phyloP scores from a whole-genome alignment of 805 yeast genomes.

The Candida xyloterini region DNA sequence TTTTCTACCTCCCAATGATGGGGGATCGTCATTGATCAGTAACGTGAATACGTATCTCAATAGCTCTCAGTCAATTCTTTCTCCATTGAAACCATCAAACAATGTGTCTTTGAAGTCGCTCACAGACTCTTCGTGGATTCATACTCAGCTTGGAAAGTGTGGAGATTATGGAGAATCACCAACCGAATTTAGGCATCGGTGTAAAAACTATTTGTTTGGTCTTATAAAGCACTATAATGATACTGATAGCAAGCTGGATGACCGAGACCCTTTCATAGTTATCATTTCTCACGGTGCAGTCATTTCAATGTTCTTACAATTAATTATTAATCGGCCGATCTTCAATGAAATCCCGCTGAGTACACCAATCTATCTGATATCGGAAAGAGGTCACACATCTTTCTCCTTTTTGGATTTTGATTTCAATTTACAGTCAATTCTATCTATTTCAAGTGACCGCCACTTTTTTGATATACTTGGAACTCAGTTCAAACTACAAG shows the following conservation, averaged over 20 bases:
- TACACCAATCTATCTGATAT: constrained; percentile 32
- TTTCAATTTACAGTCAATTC: constrained; percentile 29
- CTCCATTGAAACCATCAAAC: background rate
- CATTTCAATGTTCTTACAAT: constrained; percentile 38
- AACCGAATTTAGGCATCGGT: constrained; percentile 34
- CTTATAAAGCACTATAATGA: constrained; percentile 33
- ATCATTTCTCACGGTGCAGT: constrained; percentile 45
- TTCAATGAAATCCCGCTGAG: constrained; percentile 41
- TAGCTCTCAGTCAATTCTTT: constrained; percentile 1
- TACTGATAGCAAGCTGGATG: constrained; percentile 24
- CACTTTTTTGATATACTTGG: constrained; percentile 26
- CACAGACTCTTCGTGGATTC: constrained; percentile 33
- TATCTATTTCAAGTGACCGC: constrained; percentile 25
- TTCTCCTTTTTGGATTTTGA: constrained; percentile 33
- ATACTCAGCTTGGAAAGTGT: constrained; percentile 39
- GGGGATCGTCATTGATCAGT: constrained; percentile 39
- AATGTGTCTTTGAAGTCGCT: background rate
- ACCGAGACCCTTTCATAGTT: constrained; percentile 32
- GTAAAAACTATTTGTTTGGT: constrained; percentile 34
- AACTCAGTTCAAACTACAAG: constrained; percentile 26
- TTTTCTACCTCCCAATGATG: constrained; percentile 44
- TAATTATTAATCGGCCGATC: constrained; percentile 36
- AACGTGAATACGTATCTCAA: constrained; percentile 39
- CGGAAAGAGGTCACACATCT: no score
- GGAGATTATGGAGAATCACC: constrained; percentile 44